Conservation (phyloP, 2,329 filamentous ascomycete genomes). For the Furcasterigmium furcatum region DNA sequence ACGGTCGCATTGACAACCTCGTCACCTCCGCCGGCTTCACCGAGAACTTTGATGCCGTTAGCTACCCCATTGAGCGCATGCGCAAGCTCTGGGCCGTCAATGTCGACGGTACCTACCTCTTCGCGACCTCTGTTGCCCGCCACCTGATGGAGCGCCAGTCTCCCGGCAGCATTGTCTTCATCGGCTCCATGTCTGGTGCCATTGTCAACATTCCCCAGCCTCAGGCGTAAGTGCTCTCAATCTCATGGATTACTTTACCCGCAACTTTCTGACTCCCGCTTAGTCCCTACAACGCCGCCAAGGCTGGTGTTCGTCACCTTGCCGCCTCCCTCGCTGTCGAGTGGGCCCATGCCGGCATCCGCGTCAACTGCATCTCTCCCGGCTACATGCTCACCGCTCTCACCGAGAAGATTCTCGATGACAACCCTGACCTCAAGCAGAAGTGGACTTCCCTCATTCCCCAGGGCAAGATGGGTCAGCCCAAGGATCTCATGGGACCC, state of each 20-base stretch:
- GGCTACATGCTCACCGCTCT: conserved; percentile 96
- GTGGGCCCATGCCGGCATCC: conserved; percentile 84
- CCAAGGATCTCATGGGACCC: conserved; percentile 89
- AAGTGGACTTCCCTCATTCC: conserved; percentile 94
- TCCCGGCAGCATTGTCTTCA: conserved; percentile 85
- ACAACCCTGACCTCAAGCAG: conserved; percentile 84
- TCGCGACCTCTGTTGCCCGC: conserved; percentile 78
- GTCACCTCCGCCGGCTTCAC: conserved; percentile 97
- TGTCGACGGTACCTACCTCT: conserved; percentile 88
- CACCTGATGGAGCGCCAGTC: conserved; percentile 82
- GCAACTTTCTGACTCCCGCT: background rate
- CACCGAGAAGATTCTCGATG: conserved; percentile 92
- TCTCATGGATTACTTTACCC: background rate
- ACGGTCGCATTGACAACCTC: conserved; percentile 84
- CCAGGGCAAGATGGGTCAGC: conserved; percentile 87
- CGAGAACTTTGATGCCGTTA: conserved; percentile 90
- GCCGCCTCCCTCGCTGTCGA: conserved; percentile 87
- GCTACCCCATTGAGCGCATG: conserved; percentile 87
- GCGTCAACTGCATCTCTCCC: conserved; percentile 92
- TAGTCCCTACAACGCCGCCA: conserved; percentile 85
- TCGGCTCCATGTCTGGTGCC: conserved; percentile 89
- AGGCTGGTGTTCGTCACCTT: conserved; percentile 87
- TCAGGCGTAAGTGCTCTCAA: conserved; percentile 57
- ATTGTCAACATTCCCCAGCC: conserved; percentile 96
- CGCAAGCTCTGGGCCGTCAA: conserved; percentile 94